These are phyloP conservation scores for Fagus crenata DNA, from an alignment of 306 rosid genomes.

Conservation along the genomic window DNA sequence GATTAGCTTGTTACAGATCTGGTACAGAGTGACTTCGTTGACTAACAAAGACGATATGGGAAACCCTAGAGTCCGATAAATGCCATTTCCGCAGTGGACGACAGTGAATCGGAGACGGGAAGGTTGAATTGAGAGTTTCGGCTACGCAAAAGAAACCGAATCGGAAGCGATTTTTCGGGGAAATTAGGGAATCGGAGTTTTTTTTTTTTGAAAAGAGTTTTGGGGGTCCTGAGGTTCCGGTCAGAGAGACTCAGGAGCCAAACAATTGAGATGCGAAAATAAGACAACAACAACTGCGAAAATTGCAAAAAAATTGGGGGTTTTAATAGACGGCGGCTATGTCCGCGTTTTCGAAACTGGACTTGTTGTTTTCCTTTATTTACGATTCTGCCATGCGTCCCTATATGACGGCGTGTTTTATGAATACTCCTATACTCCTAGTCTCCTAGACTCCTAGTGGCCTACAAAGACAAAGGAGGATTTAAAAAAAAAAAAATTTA, in stretches of 20 bases:
- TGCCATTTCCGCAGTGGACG: slow-evolving; percentile 39
- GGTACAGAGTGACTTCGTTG: slow-evolving; percentile 46
- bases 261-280: too few relatives aligned
- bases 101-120: slow-evolving; percentile 30
- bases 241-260: neutral
- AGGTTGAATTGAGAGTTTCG: slow-evolving; percentile 38
- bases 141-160: slow-evolving; percentile 2
- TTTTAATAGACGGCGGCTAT: neutral
- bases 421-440: too few relatives aligned
- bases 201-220: neutral
- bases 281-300: neutral
- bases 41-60: slow-evolving; percentile 13
- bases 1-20: slow-evolving; percentile 28
- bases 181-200: neutral
- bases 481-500: too few relatives aligned
- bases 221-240: neutral
- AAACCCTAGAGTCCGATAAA: slow-evolving; percentile 43
- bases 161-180: slow-evolving; percentile 24
- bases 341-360: neutral
- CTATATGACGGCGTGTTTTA: neutral
- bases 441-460: too few relatives aligned
- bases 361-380: slow-evolving; percentile 6
- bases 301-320: neutral
- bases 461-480: too few relatives aligned
- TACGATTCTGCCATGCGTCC: slow-evolving; percentile 20